These are phyloP conservation scores for Blastobotrys petasosporus DNA, from an alignment of 1,139 yeast species.

Conservation along the genomic window DNA sequence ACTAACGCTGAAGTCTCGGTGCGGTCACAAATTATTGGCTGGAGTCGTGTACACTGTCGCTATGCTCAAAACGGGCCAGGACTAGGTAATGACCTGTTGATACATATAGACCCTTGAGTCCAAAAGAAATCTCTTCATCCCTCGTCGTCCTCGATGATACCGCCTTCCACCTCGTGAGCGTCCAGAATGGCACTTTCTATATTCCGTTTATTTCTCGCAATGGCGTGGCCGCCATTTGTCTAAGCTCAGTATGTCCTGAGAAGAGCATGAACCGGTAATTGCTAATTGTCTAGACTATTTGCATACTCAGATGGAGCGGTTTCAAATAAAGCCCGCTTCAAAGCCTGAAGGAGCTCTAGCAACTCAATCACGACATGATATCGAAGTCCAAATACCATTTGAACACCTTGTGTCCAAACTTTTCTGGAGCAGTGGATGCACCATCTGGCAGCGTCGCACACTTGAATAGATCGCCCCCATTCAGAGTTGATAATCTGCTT, in stretches of 20 bases:
- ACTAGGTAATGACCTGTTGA: too few species aligned
- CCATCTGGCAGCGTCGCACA: slow-evolving; percentile 85
- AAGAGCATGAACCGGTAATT: not conserved
- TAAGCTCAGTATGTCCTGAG: slow-evolving; percentile 5
- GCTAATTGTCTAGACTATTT: not conserved
- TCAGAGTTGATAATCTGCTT: slow-evolving; percentile 85
- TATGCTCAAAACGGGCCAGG: too few species aligned
- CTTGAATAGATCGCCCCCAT: slow-evolving; percentile 86
- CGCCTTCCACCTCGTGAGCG: too few species aligned
- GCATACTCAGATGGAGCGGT: slow-evolving; percentile 6
- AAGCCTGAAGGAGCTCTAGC: slow-evolving; percentile 28
- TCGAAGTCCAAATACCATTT: slow-evolving; percentile 72
- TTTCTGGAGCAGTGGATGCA: slow-evolving; percentile 58
- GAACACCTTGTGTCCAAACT: slow-evolving; percentile 67
- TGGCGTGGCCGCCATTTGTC: too few species aligned
- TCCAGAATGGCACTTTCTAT: slow-evolving; percentile 17
- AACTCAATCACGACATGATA: slow-evolving; percentile 50
- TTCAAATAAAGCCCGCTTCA: slow-evolving; percentile 15
- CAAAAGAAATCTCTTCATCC: too few species aligned
- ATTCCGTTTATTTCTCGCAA: slow-evolving; percentile 33
- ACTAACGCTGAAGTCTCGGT: too few species aligned
- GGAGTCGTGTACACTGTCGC: too few species aligned
- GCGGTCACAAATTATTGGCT: too few species aligned
- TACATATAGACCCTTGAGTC: too few species aligned
- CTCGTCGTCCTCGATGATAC: too few species aligned